These are phyloP conservation scores for Erythrophleum fordii DNA, from an alignment of 306 rosid genomes.

Conservation along the genomic window DNA sequence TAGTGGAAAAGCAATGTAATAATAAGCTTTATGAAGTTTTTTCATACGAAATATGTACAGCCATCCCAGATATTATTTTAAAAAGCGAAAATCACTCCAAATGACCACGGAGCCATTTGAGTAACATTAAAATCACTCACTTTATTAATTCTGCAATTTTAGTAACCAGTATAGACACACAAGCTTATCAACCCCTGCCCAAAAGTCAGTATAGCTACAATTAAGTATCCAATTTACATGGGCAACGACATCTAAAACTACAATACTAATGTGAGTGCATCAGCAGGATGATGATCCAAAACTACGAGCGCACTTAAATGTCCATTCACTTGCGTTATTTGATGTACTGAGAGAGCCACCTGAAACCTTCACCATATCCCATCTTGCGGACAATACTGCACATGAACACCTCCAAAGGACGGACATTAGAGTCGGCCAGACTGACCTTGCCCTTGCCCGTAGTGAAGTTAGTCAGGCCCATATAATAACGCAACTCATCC, in stretches of 20 bases:
- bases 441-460: constrained; percentile 68
- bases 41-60: neutral
- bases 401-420: constrained; percentile 74
- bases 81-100: neutral
- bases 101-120: neutral
- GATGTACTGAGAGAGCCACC: constrained; percentile 73
- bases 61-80: neutral
- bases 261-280: constrained; percentile 11
- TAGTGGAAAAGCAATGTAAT: neutral
- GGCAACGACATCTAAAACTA: constrained; percentile 27
- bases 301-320: constrained; percentile 2
- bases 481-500: constrained; percentile 58
- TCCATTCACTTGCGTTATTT: constrained; percentile 40
- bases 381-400: constrained; percentile 75
- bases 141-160: constrained; percentile 25
- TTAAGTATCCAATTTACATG: constrained; percentile 42
- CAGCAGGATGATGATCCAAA: constrained; percentile 21
- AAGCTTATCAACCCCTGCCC: constrained; percentile 5
- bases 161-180: constrained; percentile 1
- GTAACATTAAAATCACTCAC: neutral
- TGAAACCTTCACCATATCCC: constrained; percentile 78
- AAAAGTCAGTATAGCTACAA: constrained; percentile 23
- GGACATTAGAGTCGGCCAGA: constrained; percentile 55
- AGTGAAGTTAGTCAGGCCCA: constrained; percentile 67
- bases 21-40: neutral